phyloP scores from a whole-genome alignment of 495 filamentous ascomycete species.

The Talaromyces proteolyticus region DNA sequence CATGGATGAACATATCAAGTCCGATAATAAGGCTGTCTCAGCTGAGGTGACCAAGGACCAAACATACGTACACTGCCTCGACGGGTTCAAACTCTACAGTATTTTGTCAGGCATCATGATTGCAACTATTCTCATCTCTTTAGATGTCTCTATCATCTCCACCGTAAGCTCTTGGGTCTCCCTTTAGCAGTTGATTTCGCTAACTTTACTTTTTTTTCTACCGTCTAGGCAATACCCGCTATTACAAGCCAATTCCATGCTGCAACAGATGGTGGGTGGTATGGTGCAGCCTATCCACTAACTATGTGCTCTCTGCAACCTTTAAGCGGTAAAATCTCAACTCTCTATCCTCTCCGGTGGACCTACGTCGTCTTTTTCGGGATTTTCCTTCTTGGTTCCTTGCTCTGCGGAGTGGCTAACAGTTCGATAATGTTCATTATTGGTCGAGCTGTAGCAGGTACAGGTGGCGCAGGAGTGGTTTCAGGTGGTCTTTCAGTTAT shows the following conservation, averaged over 20 bases:
- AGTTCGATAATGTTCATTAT: conserved; percentile 58
- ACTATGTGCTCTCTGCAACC: conserved; percentile 55
- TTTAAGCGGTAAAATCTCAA: conserved; percentile 31
- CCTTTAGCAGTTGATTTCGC: not conserved
- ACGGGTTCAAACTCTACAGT: conserved; percentile 15
- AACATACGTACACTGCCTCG: not conserved
- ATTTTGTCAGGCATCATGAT: conserved; percentile 20
- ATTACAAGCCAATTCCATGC: conserved; percentile 41
- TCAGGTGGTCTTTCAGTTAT: conserved; percentile 24
- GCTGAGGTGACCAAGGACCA: too few relatives aligned
- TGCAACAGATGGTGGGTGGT: conserved; percentile 43
- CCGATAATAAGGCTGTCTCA: too few relatives aligned
- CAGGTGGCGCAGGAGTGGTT: conserved; percentile 42
- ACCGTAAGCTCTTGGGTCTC: conserved; percentile 21
- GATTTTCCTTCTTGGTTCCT: conserved; percentile 63
- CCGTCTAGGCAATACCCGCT: conserved; percentile 28
- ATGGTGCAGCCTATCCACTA: conserved; percentile 47
- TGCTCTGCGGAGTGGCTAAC: conserved; percentile 61
- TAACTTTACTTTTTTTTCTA: too few relatives aligned
- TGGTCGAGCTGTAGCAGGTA: conserved; percentile 65
- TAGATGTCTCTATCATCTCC: conserved; percentile 37
- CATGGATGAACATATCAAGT: too few relatives aligned
- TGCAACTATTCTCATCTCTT: conserved; percentile 31
- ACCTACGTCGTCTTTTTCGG: conserved; percentile 57
- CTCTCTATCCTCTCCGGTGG: conserved; percentile 54